Evolutionary conservation across 2,329 filamentous ascomycete genomes (phyloP), one percentile per base, ranked within the genome.

Genomic region (Exophiala alcalophila): DNA sequence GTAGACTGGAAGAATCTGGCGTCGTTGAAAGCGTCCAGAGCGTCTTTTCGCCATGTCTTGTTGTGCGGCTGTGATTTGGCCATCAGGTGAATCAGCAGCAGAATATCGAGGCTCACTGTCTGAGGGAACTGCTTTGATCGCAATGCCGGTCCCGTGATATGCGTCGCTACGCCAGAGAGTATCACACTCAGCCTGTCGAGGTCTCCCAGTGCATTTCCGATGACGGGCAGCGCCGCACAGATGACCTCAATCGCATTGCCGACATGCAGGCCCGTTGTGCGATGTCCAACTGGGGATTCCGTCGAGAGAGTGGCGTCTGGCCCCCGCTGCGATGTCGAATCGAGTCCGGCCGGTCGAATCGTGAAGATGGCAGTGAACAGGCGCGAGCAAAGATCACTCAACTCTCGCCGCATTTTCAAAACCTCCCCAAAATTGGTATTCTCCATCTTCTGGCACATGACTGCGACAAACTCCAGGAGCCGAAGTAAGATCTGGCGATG

Each of bases 351-450:
- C 1, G 90, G 88, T 27, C 87, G 80, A 6, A 88, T 94, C 0
- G 92, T 95, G 61, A 97, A 96, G 2, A 94, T 84, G n/a, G 91
- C 92, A 3, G 90, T 86, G 10, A 98, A 74, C 1, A 98, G 76
- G 11, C 90, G 78, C 9, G 92, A 73, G 60, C 97, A 94, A 1
- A 96, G 76, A 58, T 98, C 92, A 16, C 86, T 86, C 12, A 97
- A 71, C 47, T 97, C 91, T 61, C 85, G 80, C 49, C 90, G 80
- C 88, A 96, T 95, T 64, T 84, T 89, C 37, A 82, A 78, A 66
- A 96, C 87, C 67, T 97, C 91, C 23, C 91, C 91, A 65, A 96
- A 97, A 57, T 90, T 96, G 9, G 91, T 98, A 57, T 98, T 96
- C 63, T 96, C 90, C 35, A 97, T 85, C 70, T 98, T 98, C 61